Evolutionary conservation across 2,329 filamentous ascomycete genomes (phyloP).

Genomic region (Fusarium annulatum): DNA sequence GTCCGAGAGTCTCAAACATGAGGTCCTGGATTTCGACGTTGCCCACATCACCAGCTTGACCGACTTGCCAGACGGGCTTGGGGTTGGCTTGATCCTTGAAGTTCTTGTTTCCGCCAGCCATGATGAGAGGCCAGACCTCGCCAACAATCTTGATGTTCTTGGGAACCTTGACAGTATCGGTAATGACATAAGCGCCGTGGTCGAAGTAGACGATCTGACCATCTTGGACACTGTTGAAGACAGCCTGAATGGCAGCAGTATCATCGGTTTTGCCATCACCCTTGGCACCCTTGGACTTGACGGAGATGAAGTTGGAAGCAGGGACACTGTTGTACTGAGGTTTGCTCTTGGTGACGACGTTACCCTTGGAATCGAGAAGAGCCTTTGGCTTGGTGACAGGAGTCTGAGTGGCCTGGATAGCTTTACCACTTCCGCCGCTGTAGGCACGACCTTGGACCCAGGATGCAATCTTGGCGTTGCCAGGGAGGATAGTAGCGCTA

Average conservation of each 20-base stretch:
- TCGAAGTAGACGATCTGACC: slow-evolving; percentile 80
- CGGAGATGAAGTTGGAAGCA: slow-evolving; percentile 79
- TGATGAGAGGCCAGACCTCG: slow-evolving; percentile 90
- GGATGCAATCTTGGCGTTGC: slow-evolving; percentile 74
- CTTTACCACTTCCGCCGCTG: slow-evolving; percentile 57
- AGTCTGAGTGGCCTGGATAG: slow-evolving; percentile 68
- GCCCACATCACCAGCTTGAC: slow-evolving; percentile 79
- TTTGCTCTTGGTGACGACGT: slow-evolving; percentile 85
- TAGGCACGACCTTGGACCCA: slow-evolving; percentile 88
- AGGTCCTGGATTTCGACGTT: slow-evolving; percentile 89
- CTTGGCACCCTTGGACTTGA: slow-evolving; percentile 84
- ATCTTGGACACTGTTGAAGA: slow-evolving; percentile 74
- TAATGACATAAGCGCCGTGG: slow-evolving; percentile 78
- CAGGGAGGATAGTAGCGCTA: slow-evolving; percentile 70
- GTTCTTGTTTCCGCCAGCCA: slow-evolving; percentile 76
- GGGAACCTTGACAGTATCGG: slow-evolving; percentile 76
- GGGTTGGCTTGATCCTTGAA: slow-evolving; percentile 83
- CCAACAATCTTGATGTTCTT: slow-evolving; percentile 88
- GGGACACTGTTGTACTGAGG: slow-evolving; percentile 83
- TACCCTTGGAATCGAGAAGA: slow-evolving; percentile 73
- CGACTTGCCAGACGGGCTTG: slow-evolving; percentile 86
- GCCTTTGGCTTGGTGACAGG: slow-evolving; percentile 71
- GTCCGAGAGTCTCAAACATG: slow-evolving; percentile 84
- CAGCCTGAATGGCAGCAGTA: slow-evolving; percentile 82
- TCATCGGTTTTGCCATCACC: slow-evolving; percentile 92